Base-by-base conservation (phyloP, 2,329 filamentous ascomycete species). In the Fusarium floridanum region DNA sequence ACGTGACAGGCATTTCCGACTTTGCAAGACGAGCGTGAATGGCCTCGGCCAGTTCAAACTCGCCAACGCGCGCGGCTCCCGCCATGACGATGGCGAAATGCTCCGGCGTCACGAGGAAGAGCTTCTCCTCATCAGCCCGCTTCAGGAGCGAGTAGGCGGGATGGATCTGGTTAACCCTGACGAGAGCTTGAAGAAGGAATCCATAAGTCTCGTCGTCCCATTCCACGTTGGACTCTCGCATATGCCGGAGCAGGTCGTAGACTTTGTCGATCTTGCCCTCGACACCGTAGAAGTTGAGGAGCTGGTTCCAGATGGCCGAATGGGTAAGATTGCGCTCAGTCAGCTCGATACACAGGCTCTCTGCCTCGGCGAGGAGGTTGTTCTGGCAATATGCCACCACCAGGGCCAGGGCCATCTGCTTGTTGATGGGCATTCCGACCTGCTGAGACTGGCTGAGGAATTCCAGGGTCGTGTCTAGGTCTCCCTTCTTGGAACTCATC, bases 271-370 rank as follows among this genome's bases (percentile, higher is more conserved):
- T 80, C 62, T 87, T 85, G 65, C 92, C 89, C 8, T 89, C 87
- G 65, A 90, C 84, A 8, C 93, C 94, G 80, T 95, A 88, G 70
- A 92, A 90, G 66, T 88, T 87, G 6, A 98, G 85, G 36, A 98
- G 83, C 63, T 90, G 87, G 79, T 98, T 98, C 94, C 94, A 98
- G 79, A 95, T 90, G 36, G 87, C 85, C 3, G 91, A 91, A 24
- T 82, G 83, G 2, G 87, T 84, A 1, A 90, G 87, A 20, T 86
- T 83, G 70, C 86, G 85, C 14, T 83, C 82, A 24, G 91, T 84
- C 36, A 91, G 87, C 53, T 88, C 88, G 59, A 88, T 61, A 53
- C 82, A 84, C 29, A 85, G 78, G n/a, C 74, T 77, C 67, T 84
- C 80, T 0, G 84, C 85, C 41, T 85, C 84, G 17, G 74, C 37